Base-by-base conservation (phyloP, 345 rosid genomes). In the Lagerstroemia speciosa region DNA sequence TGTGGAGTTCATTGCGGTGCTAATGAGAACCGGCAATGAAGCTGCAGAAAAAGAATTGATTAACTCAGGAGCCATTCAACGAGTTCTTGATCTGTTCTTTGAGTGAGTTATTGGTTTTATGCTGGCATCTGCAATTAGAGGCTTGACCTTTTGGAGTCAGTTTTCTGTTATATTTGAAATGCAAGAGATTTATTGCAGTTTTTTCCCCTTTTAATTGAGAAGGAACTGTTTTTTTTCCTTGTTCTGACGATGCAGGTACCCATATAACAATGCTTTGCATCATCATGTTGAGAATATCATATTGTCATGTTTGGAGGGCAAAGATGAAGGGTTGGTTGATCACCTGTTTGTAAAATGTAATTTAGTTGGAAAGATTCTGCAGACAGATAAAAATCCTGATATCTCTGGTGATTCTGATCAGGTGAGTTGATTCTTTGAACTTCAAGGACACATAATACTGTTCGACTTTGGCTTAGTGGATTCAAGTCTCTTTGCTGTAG, bases 1-100 rank as follows among this genome's bases (percentile, higher is more conserved):
- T 67, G 99, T 95, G 65, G 98, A 95, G 87, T 92, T 92, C 84
- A 90, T 92, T 75, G 96, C 94, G n/a, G 90, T 95, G 78, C 81
- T 95, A 68, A 75, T 95, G 73, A 88, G 80, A 78, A 78, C 86
- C 62, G 80, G 96, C 75, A 88, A 87, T 85, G 97, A 87, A 82
- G 86, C 88, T 77, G 87, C 96, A 31, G 91, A 87, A 75, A 76
- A 73, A 74, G 99, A 95, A 78, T 82, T 95, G 80, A 79, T 90
- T 68, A 80, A 86, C 75, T 90, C 99, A 16, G 92, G 90, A 79
- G 85, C 91, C 74, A 78, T 83, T 77, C 83, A 81, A 78, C 78
- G 96, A 69, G 80, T 91, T 67, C 77, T 94, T 69, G 90, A 88
- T 75, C 85, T 93, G 46, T 89, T 93, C 80, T 90, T 93, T 53